phyloP scores from a whole-genome alignment of 2,329 filamentous ascomycete species.

The Trichoderma polysporum region DNA sequence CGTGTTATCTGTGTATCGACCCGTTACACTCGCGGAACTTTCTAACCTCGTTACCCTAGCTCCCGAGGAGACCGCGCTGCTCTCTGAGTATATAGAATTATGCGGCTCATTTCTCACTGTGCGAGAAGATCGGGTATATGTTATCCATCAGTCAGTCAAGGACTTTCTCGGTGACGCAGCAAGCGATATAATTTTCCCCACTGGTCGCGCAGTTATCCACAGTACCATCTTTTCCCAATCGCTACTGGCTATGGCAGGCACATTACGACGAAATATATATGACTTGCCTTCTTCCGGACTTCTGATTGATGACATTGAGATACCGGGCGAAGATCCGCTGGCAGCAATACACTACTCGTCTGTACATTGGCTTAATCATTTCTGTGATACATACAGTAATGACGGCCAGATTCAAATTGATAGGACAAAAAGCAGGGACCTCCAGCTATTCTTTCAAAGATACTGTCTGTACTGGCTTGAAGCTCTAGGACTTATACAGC shows the following conservation, averaged over 20 bases:
- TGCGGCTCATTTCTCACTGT: background rate
- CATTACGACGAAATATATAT: background rate
- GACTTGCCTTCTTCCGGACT: background rate
- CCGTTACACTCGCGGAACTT: too few relatives aligned
- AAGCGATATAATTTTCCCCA: background rate
- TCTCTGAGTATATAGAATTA: too few relatives aligned
- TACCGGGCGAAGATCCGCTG: background rate
- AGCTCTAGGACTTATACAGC: slow-evolving; percentile 37
- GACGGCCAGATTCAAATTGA: too few relatives aligned
- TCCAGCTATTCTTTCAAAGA: too few relatives aligned
- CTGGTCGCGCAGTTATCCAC: background rate
- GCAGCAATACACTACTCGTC: background rate
- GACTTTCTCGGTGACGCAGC: background rate
- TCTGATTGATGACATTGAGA: background rate
- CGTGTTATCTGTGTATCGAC: too few relatives aligned
- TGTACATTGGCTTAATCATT: background rate
- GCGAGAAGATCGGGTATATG: background rate
- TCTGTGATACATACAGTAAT: too few relatives aligned
- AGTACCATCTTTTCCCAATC: background rate
- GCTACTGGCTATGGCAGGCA: background rate
- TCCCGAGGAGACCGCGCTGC: too few relatives aligned
- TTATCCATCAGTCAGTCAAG: background rate
- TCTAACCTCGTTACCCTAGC: too few relatives aligned
- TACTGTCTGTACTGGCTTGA: slow-evolving; percentile 48
- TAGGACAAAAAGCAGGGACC: too few relatives aligned